Evolutionary conservation across 495 filamentous ascomycete genomes (phyloP).

Genomic region (Lentithecium fluviatile): DNA sequence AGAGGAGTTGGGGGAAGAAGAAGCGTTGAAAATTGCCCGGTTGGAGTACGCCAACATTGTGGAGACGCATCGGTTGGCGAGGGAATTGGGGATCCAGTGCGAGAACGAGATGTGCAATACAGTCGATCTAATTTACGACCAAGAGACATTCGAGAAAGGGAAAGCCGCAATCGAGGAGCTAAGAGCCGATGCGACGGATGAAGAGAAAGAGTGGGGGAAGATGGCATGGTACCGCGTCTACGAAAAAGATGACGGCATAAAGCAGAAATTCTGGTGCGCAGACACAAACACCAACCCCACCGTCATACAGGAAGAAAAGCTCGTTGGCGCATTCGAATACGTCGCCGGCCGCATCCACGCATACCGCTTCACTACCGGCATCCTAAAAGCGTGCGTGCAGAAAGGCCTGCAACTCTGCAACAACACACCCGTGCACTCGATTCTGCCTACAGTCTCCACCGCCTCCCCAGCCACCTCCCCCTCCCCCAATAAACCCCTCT

Average conservation of each 20-base stretch:
- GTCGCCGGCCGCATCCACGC: slow-evolving; percentile 62
- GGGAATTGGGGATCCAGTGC: slow-evolving; percentile 52
- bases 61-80: slow-evolving; percentile 55
- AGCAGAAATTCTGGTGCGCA: slow-evolving; percentile 43
- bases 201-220: slow-evolving; percentile 47
- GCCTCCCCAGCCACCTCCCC: too few species aligned
- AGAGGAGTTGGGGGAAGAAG: slow-evolving; percentile 41
- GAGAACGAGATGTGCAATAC: slow-evolving; percentile 54
- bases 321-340: slow-evolving; percentile 56
- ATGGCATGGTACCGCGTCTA: slow-evolving; percentile 51
- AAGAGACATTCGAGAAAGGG: slow-evolving; percentile 47
- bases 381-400: slow-evolving; percentile 54
- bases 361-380: slow-evolving; percentile 62
- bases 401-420: slow-evolving; percentile 62
- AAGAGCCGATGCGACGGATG: slow-evolving; percentile 39
- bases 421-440: slow-evolving; percentile 53
- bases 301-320: slow-evolving; percentile 11
- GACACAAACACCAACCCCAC: slow-evolving; percentile 16
- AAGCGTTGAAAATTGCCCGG: slow-evolving; percentile 55
- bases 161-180: slow-evolving; percentile 49
- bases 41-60: slow-evolving; percentile 60
- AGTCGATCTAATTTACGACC: slow-evolving; percentile 58
- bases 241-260: slow-evolving; percentile 47
- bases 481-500: slow-evolving; percentile 21
- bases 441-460: slow-evolving; percentile 32